A percentile compares a stretch with the other conserved stretches of the same genome.
Evolutionary conservation across 768 basidiomycete species (phyloP).

Genomic region (Pulveroboletus sp.): DNA sequence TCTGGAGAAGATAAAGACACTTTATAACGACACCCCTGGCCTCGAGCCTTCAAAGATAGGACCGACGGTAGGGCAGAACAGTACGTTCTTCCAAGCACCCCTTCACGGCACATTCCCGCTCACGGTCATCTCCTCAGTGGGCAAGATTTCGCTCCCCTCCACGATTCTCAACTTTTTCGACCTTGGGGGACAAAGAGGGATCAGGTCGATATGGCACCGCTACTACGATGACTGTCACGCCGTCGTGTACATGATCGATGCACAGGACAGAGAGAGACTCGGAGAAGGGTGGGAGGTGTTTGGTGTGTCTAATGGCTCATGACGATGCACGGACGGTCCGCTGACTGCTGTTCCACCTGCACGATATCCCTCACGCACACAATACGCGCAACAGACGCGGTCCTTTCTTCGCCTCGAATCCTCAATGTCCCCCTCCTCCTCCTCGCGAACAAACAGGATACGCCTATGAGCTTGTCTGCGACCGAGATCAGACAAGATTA

Average conservation of each 20-base stretch:
- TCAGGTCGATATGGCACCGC: slow-evolving; percentile 88
- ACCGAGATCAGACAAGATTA: slow-evolving; percentile 89
- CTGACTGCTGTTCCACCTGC: too few relatives aligned
- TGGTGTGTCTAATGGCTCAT: slow-evolving; percentile 49
- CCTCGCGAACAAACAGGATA: slow-evolving; percentile 95
- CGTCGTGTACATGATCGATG: slow-evolving; percentile 93
- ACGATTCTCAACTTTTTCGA: slow-evolving; percentile 97
- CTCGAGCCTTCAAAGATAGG: slow-evolving; percentile 91
- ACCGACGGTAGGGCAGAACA: slow-evolving; percentile 97
- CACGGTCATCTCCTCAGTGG: slow-evolving; percentile 48
- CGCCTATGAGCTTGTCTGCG: slow-evolving; percentile 70
- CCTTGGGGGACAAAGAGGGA: slow-evolving; percentile 90
- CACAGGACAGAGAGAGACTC: slow-evolving; percentile 81
- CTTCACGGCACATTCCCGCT: background rate
- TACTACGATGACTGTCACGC: slow-evolving; percentile 98
- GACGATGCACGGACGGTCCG: background rate
- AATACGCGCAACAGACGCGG: slow-evolving; percentile 49
- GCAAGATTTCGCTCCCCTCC: slow-evolving; percentile 88
- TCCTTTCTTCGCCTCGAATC: slow-evolving; percentile 85
- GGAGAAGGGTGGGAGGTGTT: slow-evolving; percentile 97
- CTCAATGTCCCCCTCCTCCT: slow-evolving; percentile 87
- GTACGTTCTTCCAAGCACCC: slow-evolving; percentile 42
- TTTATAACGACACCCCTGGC: slow-evolving; percentile 83
- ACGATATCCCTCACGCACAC: background rate
- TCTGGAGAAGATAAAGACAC: slow-evolving; percentile 89